These are phyloP conservation scores for Coemansia sp. DNA, from an alignment of 192 early-diverging fungal genomes.

Conservation along the genomic window DNA sequence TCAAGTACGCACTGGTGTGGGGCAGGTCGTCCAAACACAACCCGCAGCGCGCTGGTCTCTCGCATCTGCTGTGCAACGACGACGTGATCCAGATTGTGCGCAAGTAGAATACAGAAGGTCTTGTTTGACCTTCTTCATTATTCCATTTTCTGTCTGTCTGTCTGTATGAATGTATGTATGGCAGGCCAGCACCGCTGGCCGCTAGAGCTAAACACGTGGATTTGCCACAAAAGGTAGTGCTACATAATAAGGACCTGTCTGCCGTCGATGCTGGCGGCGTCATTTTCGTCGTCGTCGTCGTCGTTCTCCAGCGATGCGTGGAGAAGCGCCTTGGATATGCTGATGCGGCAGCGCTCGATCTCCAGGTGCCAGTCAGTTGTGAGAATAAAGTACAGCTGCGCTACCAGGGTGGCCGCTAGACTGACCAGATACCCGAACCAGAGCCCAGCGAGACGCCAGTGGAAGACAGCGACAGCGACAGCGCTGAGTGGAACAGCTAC, in stretches of 20 bases:
- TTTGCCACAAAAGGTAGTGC: neutral
- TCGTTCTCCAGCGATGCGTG: constrained; percentile 5
- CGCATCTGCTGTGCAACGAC: constrained; percentile 84
- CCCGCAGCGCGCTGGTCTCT: constrained; percentile 90
- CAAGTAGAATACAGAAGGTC: constrained; percentile 36
- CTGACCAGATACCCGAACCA: constrained; percentile 64
- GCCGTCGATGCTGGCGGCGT: neutral
- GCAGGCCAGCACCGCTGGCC: neutral
- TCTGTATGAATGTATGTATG: neutral
- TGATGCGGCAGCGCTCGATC: constrained; percentile 41
- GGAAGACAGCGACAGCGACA: constrained; percentile 41
- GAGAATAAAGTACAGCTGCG: constrained; percentile 27
- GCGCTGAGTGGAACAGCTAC: constrained; percentile 55
- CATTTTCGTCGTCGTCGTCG: constrained; percentile 19
- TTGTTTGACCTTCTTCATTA: neutral
- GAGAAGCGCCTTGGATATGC: constrained; percentile 24
- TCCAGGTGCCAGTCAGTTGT: constrained; percentile 48
- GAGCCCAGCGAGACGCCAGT: constrained; percentile 64
- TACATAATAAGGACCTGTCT: neutral
- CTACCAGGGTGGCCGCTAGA: constrained; percentile 5
- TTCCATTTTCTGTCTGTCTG: neutral
- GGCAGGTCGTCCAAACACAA: constrained; percentile 94
- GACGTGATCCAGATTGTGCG: constrained; percentile 89
- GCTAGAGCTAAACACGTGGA: neutral
- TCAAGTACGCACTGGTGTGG: constrained; percentile 98